Conservation (phyloP, 495 filamentous ascomycete species). For the Lepidopterella palustris region DNA sequence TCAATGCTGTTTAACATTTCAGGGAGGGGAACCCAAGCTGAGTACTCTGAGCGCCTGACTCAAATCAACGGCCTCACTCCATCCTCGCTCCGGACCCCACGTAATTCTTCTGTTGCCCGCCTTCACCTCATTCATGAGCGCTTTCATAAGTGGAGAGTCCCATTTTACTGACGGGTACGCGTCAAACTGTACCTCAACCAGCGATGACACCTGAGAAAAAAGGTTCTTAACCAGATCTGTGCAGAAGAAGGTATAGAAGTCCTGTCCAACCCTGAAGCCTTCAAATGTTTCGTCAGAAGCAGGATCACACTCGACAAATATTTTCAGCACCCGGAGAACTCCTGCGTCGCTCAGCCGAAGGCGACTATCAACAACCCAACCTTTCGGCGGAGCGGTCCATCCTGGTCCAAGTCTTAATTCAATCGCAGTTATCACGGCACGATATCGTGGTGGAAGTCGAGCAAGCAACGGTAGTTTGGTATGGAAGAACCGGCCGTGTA, state of each 20-base stretch:
- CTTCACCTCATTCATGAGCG: conserved; percentile 52
- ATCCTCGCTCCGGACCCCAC: conserved; percentile 68
- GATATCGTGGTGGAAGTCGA: conserved; percentile 60
- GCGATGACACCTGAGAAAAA: conserved; percentile 51
- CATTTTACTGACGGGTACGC: conserved; percentile 64
- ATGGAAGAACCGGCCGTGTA: conserved; percentile 60
- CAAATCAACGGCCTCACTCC: conserved; percentile 37
- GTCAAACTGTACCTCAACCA: conserved; percentile 67
- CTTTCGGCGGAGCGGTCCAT: conserved; percentile 66
- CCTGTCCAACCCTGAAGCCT: conserved; percentile 59
- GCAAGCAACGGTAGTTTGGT: conserved; percentile 58
- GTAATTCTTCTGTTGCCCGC: conserved; percentile 48
- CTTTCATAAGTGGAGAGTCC: conserved; percentile 61
- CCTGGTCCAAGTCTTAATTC: conserved; percentile 76
- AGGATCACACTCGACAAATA: conserved; percentile 77
- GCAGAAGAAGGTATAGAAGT: conserved; percentile 72
- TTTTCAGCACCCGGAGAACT: conserved; percentile 55
- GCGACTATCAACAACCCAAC: conserved; percentile 61
- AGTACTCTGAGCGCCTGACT: too few relatives aligned
- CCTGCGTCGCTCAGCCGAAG: conserved; percentile 61
- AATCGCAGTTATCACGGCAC: conserved; percentile 56
- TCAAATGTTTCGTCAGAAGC: conserved; percentile 59
- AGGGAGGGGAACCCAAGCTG: too few relatives aligned
- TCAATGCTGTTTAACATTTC: too few relatives aligned
- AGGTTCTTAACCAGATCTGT: conserved; percentile 52